Percentiles rank a stretch among this genome's conserved stretches.
These are phyloP conservation scores for Leccinum longicurvipes DNA, from an alignment of 768 basidiomycete species.

Conservation along the genomic window DNA sequence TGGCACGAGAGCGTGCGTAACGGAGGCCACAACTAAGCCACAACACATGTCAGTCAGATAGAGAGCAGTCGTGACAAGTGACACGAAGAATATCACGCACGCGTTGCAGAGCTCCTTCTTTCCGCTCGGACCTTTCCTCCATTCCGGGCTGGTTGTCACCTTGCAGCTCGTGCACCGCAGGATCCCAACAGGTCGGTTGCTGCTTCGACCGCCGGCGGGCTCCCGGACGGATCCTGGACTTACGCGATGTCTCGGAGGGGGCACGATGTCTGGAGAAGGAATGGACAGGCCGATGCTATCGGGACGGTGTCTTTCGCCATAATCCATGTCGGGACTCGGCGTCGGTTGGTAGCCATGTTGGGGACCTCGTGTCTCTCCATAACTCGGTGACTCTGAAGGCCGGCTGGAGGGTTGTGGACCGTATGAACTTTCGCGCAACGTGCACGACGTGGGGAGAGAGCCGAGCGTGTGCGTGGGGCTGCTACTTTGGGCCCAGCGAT, in stretches of 20 bases:
- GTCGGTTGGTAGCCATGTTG: constrained; percentile 39
- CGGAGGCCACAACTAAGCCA: constrained; percentile 72
- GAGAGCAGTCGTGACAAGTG: constrained; percentile 9
- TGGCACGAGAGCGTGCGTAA: constrained; percentile 83
- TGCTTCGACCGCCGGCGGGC: constrained; percentile 36
- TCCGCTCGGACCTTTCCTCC: constrained; percentile 88
- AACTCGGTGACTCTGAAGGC: constrained; percentile 35
- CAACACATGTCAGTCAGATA: constrained; percentile 22
- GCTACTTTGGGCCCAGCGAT: constrained; percentile 27
- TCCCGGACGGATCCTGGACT: constrained; percentile 51
- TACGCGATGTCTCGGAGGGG: constrained; percentile 54
- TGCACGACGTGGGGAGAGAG: constrained; percentile 24
- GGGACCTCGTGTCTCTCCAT: constrained; percentile 25
- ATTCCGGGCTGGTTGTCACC: constrained; percentile 80
- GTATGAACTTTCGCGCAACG: constrained; percentile 30
- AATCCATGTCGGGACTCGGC: constrained; percentile 37
- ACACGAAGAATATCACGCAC: constrained; percentile 46
- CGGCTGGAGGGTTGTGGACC: constrained; percentile 33
- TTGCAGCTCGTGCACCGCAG: constrained; percentile 77
- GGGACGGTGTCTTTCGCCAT: constrained; percentile 34
- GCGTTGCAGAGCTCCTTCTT: constrained; percentile 93
- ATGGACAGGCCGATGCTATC: constrained; percentile 29
- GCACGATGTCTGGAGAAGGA: constrained; percentile 44
- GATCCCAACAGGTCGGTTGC: constrained; percentile 72
- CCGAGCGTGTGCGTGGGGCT: constrained; percentile 28